These are phyloP conservation scores for Ambrosia trifida DNA, from an alignment of 129 eudicot genomes.

Conservation along the genomic window DNA sequence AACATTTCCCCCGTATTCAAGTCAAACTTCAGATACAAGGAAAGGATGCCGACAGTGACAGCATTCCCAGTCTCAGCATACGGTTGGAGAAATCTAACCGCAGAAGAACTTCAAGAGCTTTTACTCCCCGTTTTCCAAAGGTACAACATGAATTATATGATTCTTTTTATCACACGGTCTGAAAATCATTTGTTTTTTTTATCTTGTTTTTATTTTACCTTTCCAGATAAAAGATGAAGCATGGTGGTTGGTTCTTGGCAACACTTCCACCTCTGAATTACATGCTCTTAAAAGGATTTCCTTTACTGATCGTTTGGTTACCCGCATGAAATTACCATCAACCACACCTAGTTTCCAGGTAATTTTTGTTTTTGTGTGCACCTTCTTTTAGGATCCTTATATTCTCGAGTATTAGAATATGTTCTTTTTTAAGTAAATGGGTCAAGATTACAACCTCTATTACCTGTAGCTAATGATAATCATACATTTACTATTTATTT, in stretches of 20 bases:
- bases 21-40: slow-evolving; percentile 60
- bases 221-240: slow-evolving; percentile 88
- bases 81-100: slow-evolving; percentile 64
- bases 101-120: slow-evolving; percentile 66
- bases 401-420: neutral
- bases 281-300: slow-evolving; percentile 81
- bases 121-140: slow-evolving; percentile 88
- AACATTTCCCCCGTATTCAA: slow-evolving; percentile 71
- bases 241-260: slow-evolving; percentile 89
- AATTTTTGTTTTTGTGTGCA: neutral
- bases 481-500: neutral
- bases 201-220: slow-evolving; percentile 9
- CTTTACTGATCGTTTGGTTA: slow-evolving; percentile 56
- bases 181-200: slow-evolving; percentile 10
- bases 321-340: slow-evolving; percentile 79
- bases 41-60: slow-evolving; percentile 30
- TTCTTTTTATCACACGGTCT: slow-evolving; percentile 1
- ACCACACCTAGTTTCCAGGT: slow-evolving; percentile 57
- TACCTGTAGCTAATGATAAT: neutral
- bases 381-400: neutral
- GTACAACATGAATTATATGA: slow-evolving; percentile 32
- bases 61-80: slow-evolving; percentile 45
- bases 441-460: neutral
- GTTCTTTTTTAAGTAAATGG: neutral
- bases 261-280: slow-evolving; percentile 73